These are phyloP conservation scores for Theobroma cacao DNA, from an alignment of 345 rosid species.

Conservation along the genomic window DNA sequence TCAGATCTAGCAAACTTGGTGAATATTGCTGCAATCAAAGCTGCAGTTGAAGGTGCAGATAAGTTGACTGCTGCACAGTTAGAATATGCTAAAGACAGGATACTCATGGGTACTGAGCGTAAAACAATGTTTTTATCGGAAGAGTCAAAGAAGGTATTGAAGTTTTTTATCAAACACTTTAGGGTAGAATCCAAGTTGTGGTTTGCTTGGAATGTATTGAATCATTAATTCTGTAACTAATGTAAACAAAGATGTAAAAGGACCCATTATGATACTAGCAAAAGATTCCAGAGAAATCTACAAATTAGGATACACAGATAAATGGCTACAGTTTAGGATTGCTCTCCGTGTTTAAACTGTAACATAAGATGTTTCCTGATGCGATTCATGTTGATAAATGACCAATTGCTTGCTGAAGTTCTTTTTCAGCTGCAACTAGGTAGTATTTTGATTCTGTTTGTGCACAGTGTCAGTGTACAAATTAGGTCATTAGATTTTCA, in stretches of 20 bases:
- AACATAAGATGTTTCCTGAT: neutral
- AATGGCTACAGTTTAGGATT: neutral
- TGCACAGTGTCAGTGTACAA: neutral
- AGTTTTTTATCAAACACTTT: neutral
- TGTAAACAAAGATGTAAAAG: conserved; percentile 1
- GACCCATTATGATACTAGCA: neutral
- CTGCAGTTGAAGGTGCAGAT: conserved; percentile 96
- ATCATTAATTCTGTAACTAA: neutral
- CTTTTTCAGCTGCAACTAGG: neutral
- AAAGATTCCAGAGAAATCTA: neutral
- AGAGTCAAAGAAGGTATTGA: conserved; percentile 88
- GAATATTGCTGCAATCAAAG: conserved; percentile 97
- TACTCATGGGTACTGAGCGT: conserved; percentile 95
- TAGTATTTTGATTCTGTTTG: neutral
- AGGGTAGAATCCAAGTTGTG: neutral
- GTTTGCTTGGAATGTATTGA: neutral
- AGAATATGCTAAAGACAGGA: conserved; percentile 95
- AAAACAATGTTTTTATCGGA: conserved; percentile 95
- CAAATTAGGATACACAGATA: neutral
- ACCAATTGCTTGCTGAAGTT: neutral
- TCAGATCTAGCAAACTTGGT: conserved; percentile 96
- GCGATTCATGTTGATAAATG: neutral
- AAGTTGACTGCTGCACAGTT: conserved; percentile 66
- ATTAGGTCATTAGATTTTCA: neutral
- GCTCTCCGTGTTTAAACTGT: neutral